Base-by-base conservation (phyloP, 1,284 basidiomycete genomes). In the Ustilago lituana region DNA sequence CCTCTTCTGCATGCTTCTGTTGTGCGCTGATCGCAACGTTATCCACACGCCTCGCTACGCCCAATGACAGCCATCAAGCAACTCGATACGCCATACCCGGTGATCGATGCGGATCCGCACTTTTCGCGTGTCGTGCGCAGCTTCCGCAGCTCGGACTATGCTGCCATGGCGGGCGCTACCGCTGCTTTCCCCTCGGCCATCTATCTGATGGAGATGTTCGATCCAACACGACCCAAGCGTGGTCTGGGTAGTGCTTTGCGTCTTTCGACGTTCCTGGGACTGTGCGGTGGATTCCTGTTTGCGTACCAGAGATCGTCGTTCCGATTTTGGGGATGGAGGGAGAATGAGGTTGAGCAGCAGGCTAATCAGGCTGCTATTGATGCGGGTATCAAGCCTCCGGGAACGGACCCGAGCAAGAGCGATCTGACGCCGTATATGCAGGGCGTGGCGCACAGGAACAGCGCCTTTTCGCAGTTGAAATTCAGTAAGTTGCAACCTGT, bases 281-380 rank as follows among this genome's bases (percentile, higher is more conserved):
- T 86, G 76, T 77, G 88, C 49, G 94, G 91, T 33, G 95, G 95
- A 8, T 98, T 98, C 87, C 83, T 98, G 76, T 84, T 95, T 55
- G 93, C 95, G 17, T 98, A 98, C 85, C 93, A 96, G 84, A 87
- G 89, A 53, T 70, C 76, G 32, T 54, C 77, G 93, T 94, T 90
- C 84, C 93, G 95, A 39, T 95, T 98, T 87, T 94, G 92, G 92
- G 95, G 95, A 47, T 94, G 92, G 91, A 86, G 87, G 20, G 95
- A 98, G 85, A 99, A 99, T 85, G 88, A 76, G 47, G 19, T 74
- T 19, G 80, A 82, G 49, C 63, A 71, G 39, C 26, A 55, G 27
- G 50, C 55, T 2, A 64, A 77, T 29, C 48, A 73, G 54, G 55
- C 63, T 12, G 71, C 76, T 19, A 44, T 55, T 19, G 70, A 59